Base-by-base conservation (phyloP, 352 stramenopile species). In the Achlya hypogyna region DNA sequence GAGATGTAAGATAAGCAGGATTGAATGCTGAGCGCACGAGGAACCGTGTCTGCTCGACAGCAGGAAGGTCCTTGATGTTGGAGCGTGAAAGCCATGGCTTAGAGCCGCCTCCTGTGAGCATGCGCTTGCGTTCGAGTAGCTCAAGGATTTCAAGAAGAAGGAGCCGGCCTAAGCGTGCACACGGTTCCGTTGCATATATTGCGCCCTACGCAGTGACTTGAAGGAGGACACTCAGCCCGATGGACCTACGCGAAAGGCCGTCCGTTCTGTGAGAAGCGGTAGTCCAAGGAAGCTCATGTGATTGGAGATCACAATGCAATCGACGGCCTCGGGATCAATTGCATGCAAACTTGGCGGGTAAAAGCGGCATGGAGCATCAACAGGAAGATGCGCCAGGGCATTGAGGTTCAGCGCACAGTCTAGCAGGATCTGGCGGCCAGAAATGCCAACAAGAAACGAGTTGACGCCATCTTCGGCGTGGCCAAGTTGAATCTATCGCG, bases 291-390 rank as follows among this genome's bases (percentile, higher is more conserved):
- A 70, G 53, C 75, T 86, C 49, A 71, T 64, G 53, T 85, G 77
- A 69, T 91, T 93, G 20, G 86, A 95, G 27, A 95, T 31, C 16
- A 95, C 64, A 42, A 95, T 65, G 20, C 81, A 73, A 42, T 95
- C 84, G 14, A 95, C 72, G 53, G 84, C 78, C 23, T 70, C 73
- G 28, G 87, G 72, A 51, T 92, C 86, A 29, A 80, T 72, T 16
- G 71, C 58, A 1, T 64, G 29, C 2, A 80, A 43, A n/a, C 71
- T 70, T 27, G 74, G 74, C 23, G 75, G 63, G 5, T 62, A 34
- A 28, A 76, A 58, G 45, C 70, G 64, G 35, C 72, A 54, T 72
- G 67, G 67, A 38, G 27, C 34, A 35, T 54, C 14, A 54, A 31
- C 51, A 22, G 51, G 20, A 49, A 43, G 47, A n/a, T 67, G 60